Base-by-base conservation (phyloP, 2,329 filamentous ascomycete species). In the Sporothrix variecibatus region DNA sequence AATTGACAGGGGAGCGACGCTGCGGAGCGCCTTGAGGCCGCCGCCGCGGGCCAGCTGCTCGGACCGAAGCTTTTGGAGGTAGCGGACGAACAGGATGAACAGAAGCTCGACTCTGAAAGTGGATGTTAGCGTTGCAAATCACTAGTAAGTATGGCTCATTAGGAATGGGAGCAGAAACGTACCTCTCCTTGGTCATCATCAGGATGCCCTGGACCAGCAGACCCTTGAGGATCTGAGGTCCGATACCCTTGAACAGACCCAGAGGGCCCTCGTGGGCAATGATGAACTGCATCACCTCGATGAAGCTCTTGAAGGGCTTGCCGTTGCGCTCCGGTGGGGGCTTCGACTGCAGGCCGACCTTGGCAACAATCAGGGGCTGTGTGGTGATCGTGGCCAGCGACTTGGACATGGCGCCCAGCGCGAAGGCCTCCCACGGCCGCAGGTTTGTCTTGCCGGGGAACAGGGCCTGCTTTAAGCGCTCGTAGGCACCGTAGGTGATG, bases 141-240 rank as follows among this genome's bases (percentile, higher is more conserved):
- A 38, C 11, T 28, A 23, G 51, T 9, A 53, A 7, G 8, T 23
- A 9, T 53, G 17, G 9, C 20, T n/a, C 2, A 38, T 53, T 1
- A 53, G 12, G 34, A 69, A 69, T 23, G 28, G 12, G 46, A 31
- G 7, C 6, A 1, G 46, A 15, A 8, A 79, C 86, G 78, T 87
- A 94, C 93, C 94, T 89, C 84, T 99, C 96, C 85, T 99, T 99
- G 67, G 94, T 96, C 94, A 98, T 99, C 96, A 99, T 99, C 53
- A 99, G 86, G 73, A 99, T 90, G 69, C 96, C 96, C 81, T 99
- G 96, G 2, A 99, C 96, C 68, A 99, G 82, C 71, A 99, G 84
- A 0, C 96, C 96, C 84, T 99, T 99, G 75, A 94, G 83, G 71
- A 99, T 93, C 82, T 99, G 96, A 2, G 96, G 96, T 0, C 90